phyloP scores from a whole-genome alignment of 2,329 filamentous ascomycete genomes.

The Scedosporium aurantiacum region DNA sequence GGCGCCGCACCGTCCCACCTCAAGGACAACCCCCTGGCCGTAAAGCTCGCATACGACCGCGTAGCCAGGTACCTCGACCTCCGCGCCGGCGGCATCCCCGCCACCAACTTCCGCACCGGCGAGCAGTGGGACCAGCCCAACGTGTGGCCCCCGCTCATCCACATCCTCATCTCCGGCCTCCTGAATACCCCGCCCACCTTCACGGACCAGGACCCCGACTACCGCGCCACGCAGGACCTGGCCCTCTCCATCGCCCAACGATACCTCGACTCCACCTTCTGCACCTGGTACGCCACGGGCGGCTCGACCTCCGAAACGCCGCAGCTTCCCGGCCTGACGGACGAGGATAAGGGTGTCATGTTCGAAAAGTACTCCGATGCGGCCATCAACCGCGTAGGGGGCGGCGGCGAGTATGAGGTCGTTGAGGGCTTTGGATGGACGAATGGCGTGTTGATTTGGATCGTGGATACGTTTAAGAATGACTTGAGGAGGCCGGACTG shows the following conservation, averaged over 20 bases:
- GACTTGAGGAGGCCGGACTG: constrained; percentile 45
- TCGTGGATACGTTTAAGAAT: constrained; percentile 49
- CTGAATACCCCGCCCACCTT: constrained; percentile 48
- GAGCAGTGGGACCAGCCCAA: constrained; percentile 64
- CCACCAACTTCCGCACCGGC: constrained; percentile 48
- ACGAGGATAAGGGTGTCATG: constrained; percentile 44
- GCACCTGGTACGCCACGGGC: constrained; percentile 59
- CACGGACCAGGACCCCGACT: constrained; percentile 36
- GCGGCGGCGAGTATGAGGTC: constrained; percentile 58
- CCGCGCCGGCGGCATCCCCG: constrained; percentile 46
- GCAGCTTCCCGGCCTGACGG: constrained; percentile 33
- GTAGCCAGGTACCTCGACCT: constrained; percentile 40
- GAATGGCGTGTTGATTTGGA: constrained; percentile 58
- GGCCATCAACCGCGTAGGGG: constrained; percentile 47
- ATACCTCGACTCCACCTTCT: constrained; percentile 57
- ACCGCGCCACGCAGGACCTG: constrained; percentile 40
- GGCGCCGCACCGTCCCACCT: constrained; percentile 48
- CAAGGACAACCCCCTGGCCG: constrained; percentile 46
- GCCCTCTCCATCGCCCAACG: constrained; percentile 51
- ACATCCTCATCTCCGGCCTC: constrained; percentile 52
- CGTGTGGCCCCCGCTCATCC: constrained; percentile 58
- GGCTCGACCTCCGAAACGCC: constrained; percentile 44
- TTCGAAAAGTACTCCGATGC: constrained; percentile 60
- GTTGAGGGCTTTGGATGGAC: constrained; percentile 63
- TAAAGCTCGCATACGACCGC: constrained; percentile 42